Conservation (phyloP, 441 rosid species). For the Adansonia madagascariensis region DNA sequence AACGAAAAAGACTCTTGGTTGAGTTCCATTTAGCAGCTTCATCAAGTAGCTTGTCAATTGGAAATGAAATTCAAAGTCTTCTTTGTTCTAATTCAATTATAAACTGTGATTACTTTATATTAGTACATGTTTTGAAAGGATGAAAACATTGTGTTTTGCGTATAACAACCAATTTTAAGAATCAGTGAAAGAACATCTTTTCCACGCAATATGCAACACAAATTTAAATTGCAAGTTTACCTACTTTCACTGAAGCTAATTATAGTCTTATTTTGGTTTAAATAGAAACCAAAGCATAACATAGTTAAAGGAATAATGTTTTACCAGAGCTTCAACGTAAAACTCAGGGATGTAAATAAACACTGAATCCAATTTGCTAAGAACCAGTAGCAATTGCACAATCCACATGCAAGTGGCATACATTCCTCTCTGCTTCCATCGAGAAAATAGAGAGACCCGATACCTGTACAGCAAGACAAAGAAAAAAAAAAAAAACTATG, state of each 20-base stretch:
- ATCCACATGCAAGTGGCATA: constrained; percentile 97
- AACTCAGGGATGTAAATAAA: constrained; percentile 88
- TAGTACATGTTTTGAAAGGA: background rate
- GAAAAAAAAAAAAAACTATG: background rate
- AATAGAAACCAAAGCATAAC: constrained; percentile 19
- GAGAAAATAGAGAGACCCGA: constrained; percentile 76
- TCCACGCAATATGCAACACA: constrained; percentile 1
- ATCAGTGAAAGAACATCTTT: background rate
- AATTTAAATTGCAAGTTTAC: constrained; percentile 5
- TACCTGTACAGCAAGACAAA: constrained; percentile 59
- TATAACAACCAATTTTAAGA: background rate
- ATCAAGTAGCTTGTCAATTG: background rate
- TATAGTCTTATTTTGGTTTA: constrained; percentile 4
- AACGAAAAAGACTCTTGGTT: background rate
- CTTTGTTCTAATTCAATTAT: background rate
- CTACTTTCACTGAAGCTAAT: background rate
- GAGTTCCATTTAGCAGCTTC: background rate
- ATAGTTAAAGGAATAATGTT: constrained; percentile 18
- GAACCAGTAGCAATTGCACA: constrained; percentile 83
- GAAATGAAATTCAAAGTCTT: background rate
- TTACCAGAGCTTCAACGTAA: constrained; percentile 93
- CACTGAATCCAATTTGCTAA: constrained; percentile 86
- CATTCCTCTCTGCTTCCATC: constrained; percentile 99
- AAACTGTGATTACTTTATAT: constrained; percentile 2
- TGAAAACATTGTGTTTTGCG: background rate